phyloP scores from a whole-genome alignment of 2,329 filamentous ascomycete species.

The Chrysoporthe austroafricana region DNA sequence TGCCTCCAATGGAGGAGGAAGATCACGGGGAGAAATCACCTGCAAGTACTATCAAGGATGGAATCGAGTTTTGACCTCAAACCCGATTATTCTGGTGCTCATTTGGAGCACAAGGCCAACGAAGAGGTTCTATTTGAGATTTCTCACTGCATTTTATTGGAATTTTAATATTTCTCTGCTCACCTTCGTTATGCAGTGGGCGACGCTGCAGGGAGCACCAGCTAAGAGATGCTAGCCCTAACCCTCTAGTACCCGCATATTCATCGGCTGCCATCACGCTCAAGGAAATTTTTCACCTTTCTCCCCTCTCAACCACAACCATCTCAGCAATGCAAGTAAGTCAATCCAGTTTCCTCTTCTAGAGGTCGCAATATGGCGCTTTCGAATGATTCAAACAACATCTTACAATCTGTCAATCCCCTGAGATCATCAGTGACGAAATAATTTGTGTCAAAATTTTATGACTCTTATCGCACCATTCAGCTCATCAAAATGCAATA shows the following conservation, averaged over 20 bases:
- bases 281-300: slow-evolving; percentile 20
- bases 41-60: slow-evolving; percentile 62
- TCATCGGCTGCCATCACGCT: slow-evolving; percentile 1
- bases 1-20: slow-evolving; percentile 85
- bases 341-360: slow-evolving; percentile 12
- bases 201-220: background rate
- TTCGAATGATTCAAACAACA: slow-evolving; percentile 50
- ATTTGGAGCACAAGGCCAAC: background rate
- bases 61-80: slow-evolving; percentile 72
- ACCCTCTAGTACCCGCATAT: background rate
- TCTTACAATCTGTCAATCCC: slow-evolving; percentile 65
- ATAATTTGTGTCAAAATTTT: slow-evolving; percentile 40
- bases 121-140: background rate
- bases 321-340: slow-evolving; percentile 34
- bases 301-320: slow-evolving; percentile 22
- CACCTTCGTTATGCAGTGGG: background rate
- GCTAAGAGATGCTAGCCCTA: slow-evolving; percentile 2
- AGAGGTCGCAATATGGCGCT: background rate
- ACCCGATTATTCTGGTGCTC: background rate
- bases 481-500: slow-evolving; percentile 31
- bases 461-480: slow-evolving; percentile 33
- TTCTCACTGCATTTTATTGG: background rate
- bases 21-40: slow-evolving; percentile 47
- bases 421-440: slow-evolving; percentile 53
- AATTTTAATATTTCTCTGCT: background rate